Percentiles rank a stretch among this genome's conserved stretches.
Conservation (phyloP, 2,329 filamentous ascomycete genomes). For the Cryphonectria naterciae region DNA sequence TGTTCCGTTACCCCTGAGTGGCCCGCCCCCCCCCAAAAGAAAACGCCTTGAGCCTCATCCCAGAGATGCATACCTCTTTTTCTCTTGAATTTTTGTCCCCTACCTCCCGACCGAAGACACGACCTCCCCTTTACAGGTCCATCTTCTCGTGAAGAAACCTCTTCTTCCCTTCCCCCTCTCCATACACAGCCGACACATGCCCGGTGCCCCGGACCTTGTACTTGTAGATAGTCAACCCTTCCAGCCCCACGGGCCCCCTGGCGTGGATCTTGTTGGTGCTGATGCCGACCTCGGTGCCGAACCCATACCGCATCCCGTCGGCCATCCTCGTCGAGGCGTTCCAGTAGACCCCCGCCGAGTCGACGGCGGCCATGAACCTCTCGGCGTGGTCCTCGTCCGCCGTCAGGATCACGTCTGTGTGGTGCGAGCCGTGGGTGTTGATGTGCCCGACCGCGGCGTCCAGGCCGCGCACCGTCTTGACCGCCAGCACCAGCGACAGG, state of each 20-base stretch:
- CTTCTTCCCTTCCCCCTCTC: constrained; percentile 63
- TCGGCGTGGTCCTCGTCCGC: constrained; percentile 69
- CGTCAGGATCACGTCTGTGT: constrained; percentile 92
- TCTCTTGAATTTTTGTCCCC: no score
- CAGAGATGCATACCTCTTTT: neutral
- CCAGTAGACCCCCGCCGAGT: constrained; percentile 94
- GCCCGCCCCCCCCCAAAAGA: no score
- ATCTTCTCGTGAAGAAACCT: constrained; percentile 63
- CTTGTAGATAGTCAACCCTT: constrained; percentile 96
- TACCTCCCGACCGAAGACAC: neutral
- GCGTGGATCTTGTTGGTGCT: constrained; percentile 99
- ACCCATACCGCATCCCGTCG: constrained; percentile 96
- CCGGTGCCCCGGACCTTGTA: constrained; percentile 86
- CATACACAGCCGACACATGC: constrained; percentile 80
- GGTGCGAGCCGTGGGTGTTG: constrained; percentile 88
- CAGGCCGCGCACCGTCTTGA: constrained; percentile 75
- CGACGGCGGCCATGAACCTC: constrained; percentile 81
- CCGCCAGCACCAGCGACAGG: constrained; percentile 78
- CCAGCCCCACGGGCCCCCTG: constrained; percentile 87
- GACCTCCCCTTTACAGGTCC: constrained; percentile 39
- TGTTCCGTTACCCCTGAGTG: no score
- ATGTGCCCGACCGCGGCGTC: constrained; percentile 83
- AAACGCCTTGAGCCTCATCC: neutral
- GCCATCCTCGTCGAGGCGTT: constrained; percentile 94
- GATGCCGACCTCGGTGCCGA: constrained; percentile 97